These are phyloP conservation scores for Xylaria longipes DNA, from an alignment of 495 filamentous ascomycete genomes.

Conservation along the genomic window DNA sequence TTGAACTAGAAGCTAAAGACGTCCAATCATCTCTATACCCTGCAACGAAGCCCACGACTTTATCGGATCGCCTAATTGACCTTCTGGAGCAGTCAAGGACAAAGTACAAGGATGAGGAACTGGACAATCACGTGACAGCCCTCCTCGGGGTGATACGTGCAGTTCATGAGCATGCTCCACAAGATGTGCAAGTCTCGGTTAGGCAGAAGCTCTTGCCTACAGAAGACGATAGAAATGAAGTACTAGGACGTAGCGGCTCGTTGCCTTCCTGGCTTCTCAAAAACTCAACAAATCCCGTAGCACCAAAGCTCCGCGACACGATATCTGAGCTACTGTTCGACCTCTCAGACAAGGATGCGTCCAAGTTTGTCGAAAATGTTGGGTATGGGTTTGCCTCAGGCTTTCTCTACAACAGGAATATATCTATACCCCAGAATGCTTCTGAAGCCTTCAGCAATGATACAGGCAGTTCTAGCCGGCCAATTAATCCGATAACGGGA, in stretches of 20 bases:
- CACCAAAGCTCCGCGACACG: slow-evolving; percentile 73
- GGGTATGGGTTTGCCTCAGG: slow-evolving; percentile 94
- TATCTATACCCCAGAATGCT: slow-evolving; percentile 73
- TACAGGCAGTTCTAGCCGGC: slow-evolving; percentile 35
- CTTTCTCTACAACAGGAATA: slow-evolving; percentile 80
- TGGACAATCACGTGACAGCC: slow-evolving; percentile 73
- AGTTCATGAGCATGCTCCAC: slow-evolving; percentile 75
- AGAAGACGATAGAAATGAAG: slow-evolving; percentile 75
- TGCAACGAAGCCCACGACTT: slow-evolving; percentile 60
- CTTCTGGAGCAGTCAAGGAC: slow-evolving; percentile 73
- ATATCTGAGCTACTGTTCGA: slow-evolving; percentile 86
- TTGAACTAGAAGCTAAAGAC: slow-evolving; percentile 63
- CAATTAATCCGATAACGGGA: slow-evolving; percentile 88
- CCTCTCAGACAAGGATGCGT: slow-evolving; percentile 76
- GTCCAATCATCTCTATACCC: slow-evolving; percentile 67
- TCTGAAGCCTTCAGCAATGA: slow-evolving; percentile 60
- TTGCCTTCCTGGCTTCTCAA: slow-evolving; percentile 79
- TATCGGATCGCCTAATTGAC: slow-evolving; percentile 72
- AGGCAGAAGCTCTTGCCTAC: slow-evolving; percentile 74
- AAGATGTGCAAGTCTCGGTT: slow-evolving; percentile 66
- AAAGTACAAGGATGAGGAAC: slow-evolving; percentile 64
- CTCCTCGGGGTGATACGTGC: slow-evolving; percentile 74
- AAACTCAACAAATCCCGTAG: slow-evolving; percentile 74
- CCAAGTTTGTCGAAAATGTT: slow-evolving; percentile 77
- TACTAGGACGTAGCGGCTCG: slow-evolving; percentile 76